Percentiles rank a stretch among this genome's conserved stretches.
phyloP scores from a whole-genome alignment of 1,284 basidiomycete species.

The Neonothopanus nambi region DNA sequence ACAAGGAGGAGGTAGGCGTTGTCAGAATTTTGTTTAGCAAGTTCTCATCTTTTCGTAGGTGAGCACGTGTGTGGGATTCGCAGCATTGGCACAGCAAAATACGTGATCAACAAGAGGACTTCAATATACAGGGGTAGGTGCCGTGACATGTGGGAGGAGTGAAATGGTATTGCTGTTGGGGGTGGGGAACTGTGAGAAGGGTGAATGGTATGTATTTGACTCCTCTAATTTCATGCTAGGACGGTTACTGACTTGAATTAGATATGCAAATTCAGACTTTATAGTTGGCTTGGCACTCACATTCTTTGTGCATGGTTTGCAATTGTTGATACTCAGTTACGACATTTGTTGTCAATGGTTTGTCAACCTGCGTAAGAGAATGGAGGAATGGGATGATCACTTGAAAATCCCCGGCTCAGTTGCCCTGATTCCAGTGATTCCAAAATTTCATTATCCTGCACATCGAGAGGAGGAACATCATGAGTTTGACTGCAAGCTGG shows the following conservation, averaged over 20 bases:
- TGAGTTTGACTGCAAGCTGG: constrained; percentile 18
- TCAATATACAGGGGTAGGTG: constrained; percentile 11
- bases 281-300: constrained; percentile 9
- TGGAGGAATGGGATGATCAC: background rate
- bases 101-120: constrained; percentile 12
- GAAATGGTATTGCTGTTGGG: constrained; percentile 6
- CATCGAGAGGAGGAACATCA: too few species aligned
- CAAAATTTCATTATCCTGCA: too few species aligned
- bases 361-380: constrained; percentile 9
- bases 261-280: constrained; percentile 23
- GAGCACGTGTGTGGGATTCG: too few species aligned
- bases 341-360: constrained; percentile 22
- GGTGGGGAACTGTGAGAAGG: constrained; percentile 16
- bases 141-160: constrained; percentile 12
- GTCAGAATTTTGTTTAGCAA: constrained; percentile 1
- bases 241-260: too few species aligned
- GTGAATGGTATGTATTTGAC: constrained; percentile 19
- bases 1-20: constrained; percentile 21
- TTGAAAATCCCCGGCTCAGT: background rate
- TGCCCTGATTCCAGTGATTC: constrained; percentile 3
- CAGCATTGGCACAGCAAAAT: constrained; percentile 1
- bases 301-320: background rate
- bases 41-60: background rate
- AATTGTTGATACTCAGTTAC: constrained; percentile 13
- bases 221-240: background rate